Base-by-base conservation (phyloP, 805 yeast genomes). In the Lachancea nothofagi region DNA sequence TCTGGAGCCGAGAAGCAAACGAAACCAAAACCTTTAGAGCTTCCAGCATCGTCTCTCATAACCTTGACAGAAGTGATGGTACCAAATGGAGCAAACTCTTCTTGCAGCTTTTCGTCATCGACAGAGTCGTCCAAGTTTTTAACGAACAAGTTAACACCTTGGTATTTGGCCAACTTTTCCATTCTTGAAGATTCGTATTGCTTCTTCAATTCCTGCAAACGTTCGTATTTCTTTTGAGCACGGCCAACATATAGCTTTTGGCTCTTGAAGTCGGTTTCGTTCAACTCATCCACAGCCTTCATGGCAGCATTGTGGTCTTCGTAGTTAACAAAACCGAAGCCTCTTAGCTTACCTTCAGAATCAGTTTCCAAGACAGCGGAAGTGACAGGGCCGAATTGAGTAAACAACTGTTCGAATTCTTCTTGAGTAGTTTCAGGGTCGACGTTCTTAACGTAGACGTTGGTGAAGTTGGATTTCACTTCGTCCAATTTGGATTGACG, bases 201-300 rank as follows among this genome's bases (percentile, higher is more conserved):
- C 71, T 82, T 83, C 75, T 84, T 87, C 69, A 93, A 83, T 71
- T 88, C 95, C 73, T 87, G 95, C 62, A 81, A 69, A 76, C 98
- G 89, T 78, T 93, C 98, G 69, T 84, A 77, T 79, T 88, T 90
- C 88, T 88, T 90, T 76, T 93, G 98, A 55, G 98, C 98, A 71
- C 98, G 87, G 60, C 97, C 96, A 60, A 90, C 98, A 67, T 80
- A 93, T 51, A 93, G 70, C 67, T 73, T 77, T 73, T 85, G 86
- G 60, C 93, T 94, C 58, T 78, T 79, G 65, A 82, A 66, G 63
- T 93, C 97, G 55, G 67, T 71, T 65, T 83, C 96, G 71, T 93
- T 85, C 66, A 90, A 78, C 59, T 74, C 93, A 40, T 86, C 97
- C 54, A 90, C 94, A 46, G 97, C 96, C 70, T 78, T 78, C 55